Conservation (phyloP, 345 rosid genomes). For the Carallia pectinifolia region DNA sequence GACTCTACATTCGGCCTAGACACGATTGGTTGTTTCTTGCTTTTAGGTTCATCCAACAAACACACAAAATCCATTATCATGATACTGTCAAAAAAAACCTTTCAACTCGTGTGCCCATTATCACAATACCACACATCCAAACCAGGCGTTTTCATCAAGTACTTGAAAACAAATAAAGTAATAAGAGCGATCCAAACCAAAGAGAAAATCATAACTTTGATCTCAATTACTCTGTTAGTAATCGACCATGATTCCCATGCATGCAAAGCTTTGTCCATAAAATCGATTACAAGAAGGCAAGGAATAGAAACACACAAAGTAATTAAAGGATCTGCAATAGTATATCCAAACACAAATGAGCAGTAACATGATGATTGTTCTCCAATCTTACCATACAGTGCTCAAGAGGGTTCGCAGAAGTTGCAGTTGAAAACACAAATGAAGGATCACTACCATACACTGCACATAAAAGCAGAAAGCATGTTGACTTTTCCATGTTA, state of each 20-base stretch:
- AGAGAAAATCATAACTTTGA: too few relatives aligned
- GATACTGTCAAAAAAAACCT: too few relatives aligned
- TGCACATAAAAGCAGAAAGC: slow-evolving; percentile 32
- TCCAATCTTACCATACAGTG: slow-evolving; percentile 80
- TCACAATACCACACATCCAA: too few relatives aligned
- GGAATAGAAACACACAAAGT: not conserved
- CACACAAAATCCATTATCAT: too few relatives aligned
- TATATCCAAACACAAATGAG: slow-evolving; percentile 4
- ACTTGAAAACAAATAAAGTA: too few relatives aligned
- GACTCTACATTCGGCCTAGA: too few relatives aligned
- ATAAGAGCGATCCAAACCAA: too few relatives aligned
- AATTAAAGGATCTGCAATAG: not conserved
- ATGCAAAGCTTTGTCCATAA: not conserved
- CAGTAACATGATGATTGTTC: slow-evolving; percentile 21
- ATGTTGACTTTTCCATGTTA: slow-evolving; percentile 9
- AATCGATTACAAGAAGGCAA: not conserved
- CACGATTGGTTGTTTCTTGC: too few relatives aligned
- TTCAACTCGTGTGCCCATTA: too few relatives aligned
- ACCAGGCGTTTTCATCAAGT: too few relatives aligned
- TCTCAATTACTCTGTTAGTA: not conserved
- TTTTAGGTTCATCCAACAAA: too few relatives aligned
- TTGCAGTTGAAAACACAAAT: slow-evolving; percentile 87
- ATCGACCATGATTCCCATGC: not conserved
- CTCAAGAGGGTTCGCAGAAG: slow-evolving; percentile 90
- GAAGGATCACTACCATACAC: slow-evolving; percentile 80